These are phyloP conservation scores for Samsoniella hepiali DNA, from an alignment of 2,329 filamentous ascomycete species.

Conservation along the genomic window DNA sequence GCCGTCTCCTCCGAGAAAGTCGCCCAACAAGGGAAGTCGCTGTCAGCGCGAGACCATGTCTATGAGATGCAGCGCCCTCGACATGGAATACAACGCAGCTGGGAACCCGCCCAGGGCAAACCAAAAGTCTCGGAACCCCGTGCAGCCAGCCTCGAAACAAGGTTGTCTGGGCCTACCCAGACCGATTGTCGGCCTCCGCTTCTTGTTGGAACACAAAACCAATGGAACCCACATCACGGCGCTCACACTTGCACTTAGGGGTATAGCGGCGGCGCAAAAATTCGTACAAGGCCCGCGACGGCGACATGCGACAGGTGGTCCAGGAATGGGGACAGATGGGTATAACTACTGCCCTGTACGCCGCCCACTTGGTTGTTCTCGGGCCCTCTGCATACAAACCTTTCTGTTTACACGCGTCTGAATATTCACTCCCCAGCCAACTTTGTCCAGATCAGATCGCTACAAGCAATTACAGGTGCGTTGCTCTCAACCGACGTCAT, in stretches of 20 bases:
- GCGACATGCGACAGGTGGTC: slow-evolving; percentile 7
- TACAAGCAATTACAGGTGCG: slow-evolving; percentile 9
- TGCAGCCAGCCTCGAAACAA: background rate
- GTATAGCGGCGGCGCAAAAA: slow-evolving; percentile 41
- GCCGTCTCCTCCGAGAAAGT: background rate
- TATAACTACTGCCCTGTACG: slow-evolving; percentile 10
- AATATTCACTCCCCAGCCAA: background rate
- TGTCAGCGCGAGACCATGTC: background rate
- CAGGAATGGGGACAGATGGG: slow-evolving; percentile 2
- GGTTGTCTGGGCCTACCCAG: slow-evolving; percentile 10
- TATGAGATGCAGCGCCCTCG: slow-evolving; percentile 1
- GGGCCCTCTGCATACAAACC: background rate
- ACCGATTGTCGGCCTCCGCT: slow-evolving; percentile 14
- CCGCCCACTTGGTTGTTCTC: slow-evolving; percentile 1
- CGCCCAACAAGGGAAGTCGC: background rate
- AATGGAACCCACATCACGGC: slow-evolving; percentile 24
- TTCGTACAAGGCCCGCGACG: slow-evolving; percentile 15
- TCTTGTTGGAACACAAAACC: slow-evolving; percentile 15
- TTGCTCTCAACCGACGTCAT: slow-evolving; percentile 7
- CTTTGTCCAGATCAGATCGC: background rate
- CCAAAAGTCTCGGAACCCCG: background rate
- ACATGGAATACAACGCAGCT: background rate
- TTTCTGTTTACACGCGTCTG: background rate
- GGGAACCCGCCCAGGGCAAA: background rate
- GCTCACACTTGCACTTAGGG: slow-evolving; percentile 57